Evolutionary conservation across 345 rosid genomes (phyloP).

Genomic region (Ailanthus altissimus): DNA sequence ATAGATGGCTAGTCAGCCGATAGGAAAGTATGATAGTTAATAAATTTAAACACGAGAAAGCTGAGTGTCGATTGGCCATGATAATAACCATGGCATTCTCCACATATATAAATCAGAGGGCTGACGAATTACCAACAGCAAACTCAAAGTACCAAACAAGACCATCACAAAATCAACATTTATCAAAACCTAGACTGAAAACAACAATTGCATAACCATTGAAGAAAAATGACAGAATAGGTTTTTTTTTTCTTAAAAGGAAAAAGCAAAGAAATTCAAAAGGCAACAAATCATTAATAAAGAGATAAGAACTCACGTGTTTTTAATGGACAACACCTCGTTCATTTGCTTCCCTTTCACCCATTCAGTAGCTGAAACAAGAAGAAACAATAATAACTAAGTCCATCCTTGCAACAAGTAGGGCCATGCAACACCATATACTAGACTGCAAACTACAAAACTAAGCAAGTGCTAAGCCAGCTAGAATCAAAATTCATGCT

Average conservation of each 20-base stretch:
- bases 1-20: not conserved
- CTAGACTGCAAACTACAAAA: not conserved
- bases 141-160: not conserved
- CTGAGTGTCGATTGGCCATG: not conserved
- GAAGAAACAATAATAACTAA: not conserved
- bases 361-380: slow-evolving; percentile 87
- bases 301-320: slow-evolving; percentile 61
- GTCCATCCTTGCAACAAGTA: not conserved
- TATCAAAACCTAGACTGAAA: not conserved
- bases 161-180: not conserved
- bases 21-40: not conserved
- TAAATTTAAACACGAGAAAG: not conserved
- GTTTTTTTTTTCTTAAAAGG: not conserved
- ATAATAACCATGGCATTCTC: not conserved
- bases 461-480: not conserved
- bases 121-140: not conserved
- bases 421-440: not conserved
- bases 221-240: too few species aligned
- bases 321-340: slow-evolving; percentile 84
- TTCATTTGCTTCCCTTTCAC: slow-evolving; percentile 96
- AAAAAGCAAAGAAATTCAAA: not conserved
- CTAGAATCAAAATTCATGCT: not conserved
- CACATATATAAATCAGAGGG: not conserved
- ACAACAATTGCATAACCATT: not conserved
- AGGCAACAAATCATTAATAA: not conserved